Base-by-base conservation (phyloP, 345 rosid genomes). In the Acer negundo region DNA sequence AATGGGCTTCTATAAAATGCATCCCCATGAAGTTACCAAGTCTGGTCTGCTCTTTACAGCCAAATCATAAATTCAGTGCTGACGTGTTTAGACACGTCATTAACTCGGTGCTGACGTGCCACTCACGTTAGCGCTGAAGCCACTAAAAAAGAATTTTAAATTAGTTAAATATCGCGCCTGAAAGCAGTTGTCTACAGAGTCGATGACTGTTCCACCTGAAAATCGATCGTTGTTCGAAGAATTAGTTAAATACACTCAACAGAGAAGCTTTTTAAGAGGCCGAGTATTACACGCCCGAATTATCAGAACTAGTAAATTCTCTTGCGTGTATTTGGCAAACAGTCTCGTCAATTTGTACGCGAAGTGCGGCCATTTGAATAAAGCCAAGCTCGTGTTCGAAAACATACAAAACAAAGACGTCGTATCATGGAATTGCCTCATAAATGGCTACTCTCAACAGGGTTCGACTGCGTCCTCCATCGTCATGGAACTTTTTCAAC, bases 351-450 rank as follows among this genome's bases (percentile, higher is more conserved):
- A 89, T 77, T 80, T 91, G 40, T 93, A 94, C 40, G 87, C 93
- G 59, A 94, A 90, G 80, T 90, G 92, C 75, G 90, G 88, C 20
- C 80, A 80, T 51, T 64, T 92, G 58, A 70, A 72, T 20, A 80
- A 73, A 74, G 97, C 98, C 76, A 78, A 75, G 73, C 83, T 81
- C 49, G 86, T 90, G 7, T 94, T 94, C 70, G 88, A 88, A 12
- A 67, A 68, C 71, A 87, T 93, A 74, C 69, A 40, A 20, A 59
- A 80, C 79, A 91, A 80, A 78, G 97, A 90, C 78, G 88, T 90
- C 2, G 88, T 93, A 47, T 93, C 97, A 5, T 93, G 97, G 96
- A 94, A 91, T 74, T 90, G 90, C 79, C 91, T 94, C 79, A 91
- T 94, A 76, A 93, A 89, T 82, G 97, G 89, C 12, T 88, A 85